These are phyloP conservation scores for Chlamydomonas urium DNA, from an alignment of 139 green algal genomes.

Conservation along the genomic window DNA sequence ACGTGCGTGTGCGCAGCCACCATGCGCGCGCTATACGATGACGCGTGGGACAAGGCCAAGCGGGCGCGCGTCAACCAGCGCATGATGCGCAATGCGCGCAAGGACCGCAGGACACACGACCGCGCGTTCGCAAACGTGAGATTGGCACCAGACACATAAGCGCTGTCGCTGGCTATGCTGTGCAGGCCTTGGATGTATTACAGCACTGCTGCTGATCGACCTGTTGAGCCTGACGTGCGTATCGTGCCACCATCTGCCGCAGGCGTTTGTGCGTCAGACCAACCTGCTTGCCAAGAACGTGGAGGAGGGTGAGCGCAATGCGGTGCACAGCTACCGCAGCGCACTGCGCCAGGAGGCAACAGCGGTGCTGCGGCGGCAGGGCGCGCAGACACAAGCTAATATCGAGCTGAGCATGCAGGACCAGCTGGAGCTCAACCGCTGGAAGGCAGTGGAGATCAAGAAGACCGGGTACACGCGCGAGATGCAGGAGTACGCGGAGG, in stretches of 20 bases:
- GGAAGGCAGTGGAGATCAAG: conserved; percentile 6
- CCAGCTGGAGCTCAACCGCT: conserved; percentile 8
- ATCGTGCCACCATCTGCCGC: no score
- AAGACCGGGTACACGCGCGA: conserved; percentile 15
- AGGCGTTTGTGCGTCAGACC: conserved; percentile 14
- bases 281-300: conserved; percentile 9
- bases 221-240: no score
- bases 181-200: no score
- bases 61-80: conserved; percentile 8
- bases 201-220: no score
- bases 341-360: not conserved
- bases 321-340: not conserved
- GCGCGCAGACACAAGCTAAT: not conserved
- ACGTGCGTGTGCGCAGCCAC: not conserved
- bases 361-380: not conserved
- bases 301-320: not conserved
- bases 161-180: no score
- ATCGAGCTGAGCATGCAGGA: conserved; percentile 1
- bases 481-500: conserved; percentile 12
- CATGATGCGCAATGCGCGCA: not conserved
- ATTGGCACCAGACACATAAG: no score
- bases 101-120: conserved; percentile 12
- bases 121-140: conserved; percentile 17
- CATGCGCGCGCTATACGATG: conserved; percentile 3
- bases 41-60: conserved; percentile 9